Evolutionary conservation across 23 red algal genomes (phyloP), one percentile per base, ranked within the genome.

Genomic region (Agarophyton chilense): DNA sequence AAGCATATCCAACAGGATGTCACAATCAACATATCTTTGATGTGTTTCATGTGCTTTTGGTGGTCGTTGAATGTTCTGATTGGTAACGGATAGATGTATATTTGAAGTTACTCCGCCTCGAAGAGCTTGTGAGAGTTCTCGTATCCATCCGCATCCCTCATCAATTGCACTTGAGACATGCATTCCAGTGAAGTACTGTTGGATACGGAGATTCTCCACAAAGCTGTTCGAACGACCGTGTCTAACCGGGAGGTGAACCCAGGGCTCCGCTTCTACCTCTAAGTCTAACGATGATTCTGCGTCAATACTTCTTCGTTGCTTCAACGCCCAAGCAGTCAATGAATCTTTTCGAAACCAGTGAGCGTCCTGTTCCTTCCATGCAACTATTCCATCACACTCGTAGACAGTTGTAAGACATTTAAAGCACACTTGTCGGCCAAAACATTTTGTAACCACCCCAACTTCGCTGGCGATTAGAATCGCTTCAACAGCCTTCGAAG

Each of bases 61-160:
- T 0, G 1, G 31, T 47, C n/a, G n/a, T n/a, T n/a, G n/a, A n/a
- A n/a, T n/a, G n/a, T n/a, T n/a, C 10, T 74, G 68, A 47, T 47
- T 39, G 39, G 36, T 26, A 16, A 39, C 41, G 25, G 40, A 45
- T 74, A 39, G 24, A 4, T 74, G 68, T 25, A 2, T 2, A 2
- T 39, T 28, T 42, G 68, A 33, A 39, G 14, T 74, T 8, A 12
- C 18, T 2, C 47, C 68, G 25, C 64, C 50, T 86, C 47, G 64
- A 29, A 89, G 29, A 21, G 57, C 85, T 44, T 73, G 45, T 63
- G 50, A 43, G 51, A 77, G 46, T 62, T 89, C 85, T 57, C 85
- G 67, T 46, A 89, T 49, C 70, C 85, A 89, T n/a, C 85, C 85
- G 44, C 70, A 77, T 46, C 61, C 85, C 51, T 89, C 85, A 31